Base-by-base conservation (phyloP, 495 filamentous ascomycete species). In the Podospora pseudocomata region DNA sequence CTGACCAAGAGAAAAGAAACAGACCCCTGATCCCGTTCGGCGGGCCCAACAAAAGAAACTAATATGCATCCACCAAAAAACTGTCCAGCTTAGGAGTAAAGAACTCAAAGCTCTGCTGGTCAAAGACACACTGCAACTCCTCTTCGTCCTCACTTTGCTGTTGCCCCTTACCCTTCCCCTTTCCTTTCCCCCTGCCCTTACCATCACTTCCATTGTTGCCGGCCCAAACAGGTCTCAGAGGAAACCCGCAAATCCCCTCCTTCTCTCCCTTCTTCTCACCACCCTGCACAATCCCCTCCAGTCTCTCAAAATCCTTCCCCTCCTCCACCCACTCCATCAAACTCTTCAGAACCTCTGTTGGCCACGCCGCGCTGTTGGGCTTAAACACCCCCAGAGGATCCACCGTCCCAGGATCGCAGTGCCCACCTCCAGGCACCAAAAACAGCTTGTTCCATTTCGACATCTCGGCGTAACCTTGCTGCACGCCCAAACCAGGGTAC, bases 271-370 rank as follows among this genome's bases (percentile, higher is more conserved):
- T 56, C 60, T 16, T 56, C 34, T 79, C 30, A 0, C 73, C 71
- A 0, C 78, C 79, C 57, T 69, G 65, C 4, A 82, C 76, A 20
- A 79, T 82, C 7, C 77, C 75, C 68, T 83, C 81, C 19, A 84
- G 69, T 15, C 71, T 78, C 9, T 63, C 68, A 0, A 83, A 83
- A 34, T 76, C 70, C 2, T 78, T 68, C 15, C 77, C 83, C 7
- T 83, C 78, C 67, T 85, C 83, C 16, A 84, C 85, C 85, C 84
- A 86, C 26, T 82, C 72, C 57, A 85, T 85, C 20, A 86, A 75
- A 39, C 68, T 78, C 63, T 74, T 73, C 16, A 86, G 68, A 20
- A 77, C 82, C 16, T 75, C 78, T 60, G 82, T 73, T 1, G 84
- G 84, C 39, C 39, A 49, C 0, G 39, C 39, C 0, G 39, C 39